Percentiles rank a stretch among this genome's conserved stretches.
Conservation (phyloP, 768 basidiomycete genomes). For the Naganishia randhawae region DNA sequence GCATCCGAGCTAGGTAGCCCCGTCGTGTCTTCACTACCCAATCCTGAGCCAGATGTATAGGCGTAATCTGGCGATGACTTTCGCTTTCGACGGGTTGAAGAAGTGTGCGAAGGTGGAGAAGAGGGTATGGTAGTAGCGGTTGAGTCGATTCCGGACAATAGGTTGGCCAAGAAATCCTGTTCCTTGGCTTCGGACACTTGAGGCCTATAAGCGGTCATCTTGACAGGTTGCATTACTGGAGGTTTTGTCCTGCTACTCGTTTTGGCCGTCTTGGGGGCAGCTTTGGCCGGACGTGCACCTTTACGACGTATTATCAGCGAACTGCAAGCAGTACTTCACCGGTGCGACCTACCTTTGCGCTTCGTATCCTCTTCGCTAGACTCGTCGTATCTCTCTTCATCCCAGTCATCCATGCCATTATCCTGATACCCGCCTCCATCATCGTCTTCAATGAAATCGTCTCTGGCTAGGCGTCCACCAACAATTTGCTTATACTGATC, state of each 20-base stretch:
- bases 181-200: slow-evolving; percentile 73
- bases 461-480: slow-evolving; percentile 69
- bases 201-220: slow-evolving; percentile 68
- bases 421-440: slow-evolving; percentile 86
- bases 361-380: slow-evolving; percentile 56
- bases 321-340: not conserved
- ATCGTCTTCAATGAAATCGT: slow-evolving; percentile 96
- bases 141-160: slow-evolving; percentile 59
- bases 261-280: slow-evolving; percentile 50
- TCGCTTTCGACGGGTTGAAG: slow-evolving; percentile 56
- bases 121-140: slow-evolving; percentile 26
- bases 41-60: slow-evolving; percentile 18
- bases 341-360: not conserved
- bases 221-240: slow-evolving; percentile 50
- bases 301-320: not conserved
- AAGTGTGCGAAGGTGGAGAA: slow-evolving; percentile 18
- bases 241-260: slow-evolving; percentile 57
- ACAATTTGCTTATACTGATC: slow-evolving; percentile 85
- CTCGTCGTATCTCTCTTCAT: slow-evolving; percentile 58
- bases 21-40: slow-evolving; percentile 15
- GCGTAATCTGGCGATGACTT: slow-evolving; percentile 48
- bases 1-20: slow-evolving; percentile 37
- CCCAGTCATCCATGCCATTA: slow-evolving; percentile 95
- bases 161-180: slow-evolving; percentile 77
- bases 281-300: slow-evolving; percentile 22